Evolutionary conservation across 1,139 yeast species (phyloP).

Genomic region (Candida mesenterica): DNA sequence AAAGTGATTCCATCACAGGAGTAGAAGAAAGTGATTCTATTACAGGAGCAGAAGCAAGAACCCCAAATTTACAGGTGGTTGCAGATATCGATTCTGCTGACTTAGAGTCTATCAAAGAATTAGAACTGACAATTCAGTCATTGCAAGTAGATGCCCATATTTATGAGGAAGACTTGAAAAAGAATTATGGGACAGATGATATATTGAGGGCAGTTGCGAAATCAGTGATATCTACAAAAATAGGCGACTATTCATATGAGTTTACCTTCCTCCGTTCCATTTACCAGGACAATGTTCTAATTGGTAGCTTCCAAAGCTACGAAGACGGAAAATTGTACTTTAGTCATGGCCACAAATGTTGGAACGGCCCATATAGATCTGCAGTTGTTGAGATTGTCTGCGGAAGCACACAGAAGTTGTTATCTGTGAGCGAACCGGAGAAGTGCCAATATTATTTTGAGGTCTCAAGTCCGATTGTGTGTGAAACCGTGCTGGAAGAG

Average conservation of each 20-base stretch:
- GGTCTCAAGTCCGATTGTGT: conserved; percentile 69
- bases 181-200: conserved; percentile 61
- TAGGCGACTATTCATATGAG: conserved; percentile 73
- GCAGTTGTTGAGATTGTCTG: conserved; percentile 67
- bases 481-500: conserved; percentile 40
- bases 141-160: conserved; percentile 17
- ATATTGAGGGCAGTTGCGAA: conserved; percentile 59
- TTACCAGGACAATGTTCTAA: conserved; percentile 56
- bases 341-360: conserved; percentile 76
- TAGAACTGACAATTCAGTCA: conserved; percentile 17
- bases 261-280: conserved; percentile 58
- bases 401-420: conserved; percentile 55
- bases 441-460: conserved; percentile 75
- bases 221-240: conserved; percentile 43
- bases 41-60: background rate
- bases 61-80: too few species aligned
- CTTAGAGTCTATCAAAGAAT: conserved; percentile 15
- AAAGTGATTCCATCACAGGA: background rate
- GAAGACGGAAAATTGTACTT: conserved; percentile 41
- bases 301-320: conserved; percentile 51
- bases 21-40: background rate
- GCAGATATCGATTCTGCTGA: too few species aligned
- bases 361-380: conserved; percentile 91
- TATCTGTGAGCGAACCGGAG: conserved; percentile 81
- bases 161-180: conserved; percentile 39